Percentiles rank a stretch among this genome's conserved stretches.
These are phyloP conservation scores for Trichodelitschia bisporula DNA, from an alignment of 495 filamentous ascomycete species.

Conservation along the genomic window DNA sequence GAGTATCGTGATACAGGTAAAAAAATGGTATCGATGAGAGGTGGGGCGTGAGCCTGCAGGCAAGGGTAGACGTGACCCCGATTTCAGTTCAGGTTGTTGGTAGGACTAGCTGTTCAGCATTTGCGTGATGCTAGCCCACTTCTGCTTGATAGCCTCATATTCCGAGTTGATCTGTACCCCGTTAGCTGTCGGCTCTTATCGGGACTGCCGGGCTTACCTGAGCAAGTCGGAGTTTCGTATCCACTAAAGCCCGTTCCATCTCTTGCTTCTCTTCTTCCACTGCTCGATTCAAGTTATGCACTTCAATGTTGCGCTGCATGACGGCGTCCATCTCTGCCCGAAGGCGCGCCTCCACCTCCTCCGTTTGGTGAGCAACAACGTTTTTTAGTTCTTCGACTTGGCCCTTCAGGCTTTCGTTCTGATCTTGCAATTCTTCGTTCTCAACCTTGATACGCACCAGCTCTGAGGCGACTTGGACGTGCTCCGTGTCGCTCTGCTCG, in stretches of 20 bases:
- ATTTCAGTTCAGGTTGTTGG: no score
- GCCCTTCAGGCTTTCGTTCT: slow-evolving; percentile 61
- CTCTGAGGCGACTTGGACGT: slow-evolving; percentile 75
- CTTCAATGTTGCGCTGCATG: slow-evolving; percentile 78
- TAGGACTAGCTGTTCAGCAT: slow-evolving; percentile 11
- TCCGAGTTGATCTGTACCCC: slow-evolving; percentile 14
- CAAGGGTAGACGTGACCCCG: no score
- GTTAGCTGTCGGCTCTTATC: not conserved
- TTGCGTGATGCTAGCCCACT: slow-evolving; percentile 13
- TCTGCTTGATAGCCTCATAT: slow-evolving; percentile 15
- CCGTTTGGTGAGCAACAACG: slow-evolving; percentile 71
- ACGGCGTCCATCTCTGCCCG: slow-evolving; percentile 74
- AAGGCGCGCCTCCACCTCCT: slow-evolving; percentile 63
- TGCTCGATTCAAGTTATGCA: slow-evolving; percentile 75
- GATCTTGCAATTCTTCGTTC: slow-evolving; percentile 67
- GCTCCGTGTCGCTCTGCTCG: slow-evolving; percentile 76
- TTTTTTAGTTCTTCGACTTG: slow-evolving; percentile 63
- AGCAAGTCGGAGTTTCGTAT: slow-evolving; percentile 83
- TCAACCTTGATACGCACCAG: slow-evolving; percentile 79
- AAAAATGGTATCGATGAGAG: no score
- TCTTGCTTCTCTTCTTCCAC: slow-evolving; percentile 81
- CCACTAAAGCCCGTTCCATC: slow-evolving; percentile 83
- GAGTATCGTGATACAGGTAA: no score
- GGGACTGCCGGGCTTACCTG: slow-evolving; percentile 36
- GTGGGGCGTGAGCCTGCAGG: no score